phyloP scores from a whole-genome alignment of 495 filamentous ascomycete genomes.

The Sporormia fimetaria region DNA sequence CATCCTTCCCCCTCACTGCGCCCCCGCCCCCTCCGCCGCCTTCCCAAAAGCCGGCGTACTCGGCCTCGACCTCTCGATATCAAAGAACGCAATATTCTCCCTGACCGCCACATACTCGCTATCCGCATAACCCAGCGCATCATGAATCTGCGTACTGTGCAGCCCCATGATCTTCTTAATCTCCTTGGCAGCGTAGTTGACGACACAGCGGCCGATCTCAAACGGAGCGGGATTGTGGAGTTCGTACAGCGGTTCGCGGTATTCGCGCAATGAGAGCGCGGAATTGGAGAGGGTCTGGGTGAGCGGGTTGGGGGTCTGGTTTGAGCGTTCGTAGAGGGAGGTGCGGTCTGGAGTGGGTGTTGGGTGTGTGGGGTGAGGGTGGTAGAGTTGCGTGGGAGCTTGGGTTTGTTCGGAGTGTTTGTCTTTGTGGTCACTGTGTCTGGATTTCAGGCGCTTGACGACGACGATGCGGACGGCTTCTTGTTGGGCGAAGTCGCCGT shows the following conservation, averaged over 20 bases:
- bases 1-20: too few species aligned
- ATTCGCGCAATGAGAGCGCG: neutral
- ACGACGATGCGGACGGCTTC: constrained; percentile 81
- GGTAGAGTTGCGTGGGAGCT: constrained; percentile 32
- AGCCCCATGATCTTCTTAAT: constrained; percentile 74
- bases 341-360: neutral
- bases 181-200: constrained; percentile 83
- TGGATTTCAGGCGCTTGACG: constrained; percentile 40
- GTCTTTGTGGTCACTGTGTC: neutral
- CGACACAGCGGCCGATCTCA: constrained; percentile 86
- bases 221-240: constrained; percentile 37
- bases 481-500: constrained; percentile 79
- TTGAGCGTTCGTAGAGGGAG: constrained; percentile 5
- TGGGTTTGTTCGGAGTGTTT: constrained; percentile 23
- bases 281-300: constrained; percentile 2
- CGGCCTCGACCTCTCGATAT: constrained; percentile 29
- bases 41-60: constrained; percentile 28
- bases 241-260: constrained; percentile 19
- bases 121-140: constrained; percentile 77
- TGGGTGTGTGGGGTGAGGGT: neutral
- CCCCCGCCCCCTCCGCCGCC: constrained; percentile 4
- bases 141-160: constrained; percentile 66
- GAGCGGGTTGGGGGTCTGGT: constrained; percentile 6
- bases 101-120: constrained; percentile 87
- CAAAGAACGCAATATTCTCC: constrained; percentile 75